Evolutionary conservation across 495 filamentous ascomycete species (phyloP), one percentile per base, ranked within the genome.

Genomic region (Tuber umbilicatum): DNA sequence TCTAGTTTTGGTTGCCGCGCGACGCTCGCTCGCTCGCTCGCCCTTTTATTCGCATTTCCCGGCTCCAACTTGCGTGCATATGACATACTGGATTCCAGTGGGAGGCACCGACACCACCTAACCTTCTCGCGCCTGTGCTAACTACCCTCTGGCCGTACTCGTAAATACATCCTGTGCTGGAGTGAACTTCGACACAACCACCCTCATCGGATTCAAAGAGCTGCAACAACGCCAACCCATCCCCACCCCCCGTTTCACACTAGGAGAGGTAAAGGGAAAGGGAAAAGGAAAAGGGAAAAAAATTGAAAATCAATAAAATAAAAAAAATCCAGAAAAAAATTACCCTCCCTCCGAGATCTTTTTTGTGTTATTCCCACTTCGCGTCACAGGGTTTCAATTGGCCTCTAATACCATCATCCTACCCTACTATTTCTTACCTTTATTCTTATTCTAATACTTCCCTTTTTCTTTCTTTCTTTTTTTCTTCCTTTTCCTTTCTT

Each of bases 401-500:
- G 27, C 55, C 55, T 64, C 55, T 64, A 64, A 64, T 64, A 64
- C 55, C 12, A 64, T 64, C 12, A 64, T 64, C 55, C 55, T 64
- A 64, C 50, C 50, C 50, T 55, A 55, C 55, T 35, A 64, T 27
- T 31, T 17, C 40, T 71, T 35, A 41, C 43, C 70, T 71, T 71
- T 71, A 41, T 71, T 40, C n/a, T 31, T 71, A 71, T 31, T 41
- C 70, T 16, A 71, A 71, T 71, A 43, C 40, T 35, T 38, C 38
- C 42, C 69, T 40, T 70, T 42, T 14, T 19, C 39, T 21, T 21
- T 12, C 14, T 70, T 79, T 77, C 43, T 71, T 70, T 38, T 70
- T 74, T 38, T 74, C 73, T 23, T 23, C 17, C 60, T 10, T 74
- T 79, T 45, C 39, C 39, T 71, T 68, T 31, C 55, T 37, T 60